Evolutionary conservation across 345 rosid species (phyloP).

Genomic region (Hibiscus mutabilis): DNA sequence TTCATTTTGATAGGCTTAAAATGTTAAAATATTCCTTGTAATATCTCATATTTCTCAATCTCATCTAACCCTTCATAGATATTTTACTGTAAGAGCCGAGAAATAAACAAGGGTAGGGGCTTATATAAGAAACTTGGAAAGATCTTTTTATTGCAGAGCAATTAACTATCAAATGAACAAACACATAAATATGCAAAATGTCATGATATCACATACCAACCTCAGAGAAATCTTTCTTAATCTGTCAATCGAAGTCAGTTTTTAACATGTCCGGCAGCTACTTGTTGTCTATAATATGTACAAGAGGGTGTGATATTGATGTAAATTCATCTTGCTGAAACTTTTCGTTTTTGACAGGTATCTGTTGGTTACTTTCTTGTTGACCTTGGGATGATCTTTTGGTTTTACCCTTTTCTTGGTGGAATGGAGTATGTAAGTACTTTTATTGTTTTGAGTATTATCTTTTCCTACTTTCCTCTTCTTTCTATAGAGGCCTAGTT

Average conservation of each 20-base stretch:
- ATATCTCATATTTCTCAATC: not conserved
- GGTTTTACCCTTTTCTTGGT: slow-evolving; percentile 59
- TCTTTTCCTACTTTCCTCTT: not conserved
- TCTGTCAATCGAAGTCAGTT: not conserved
- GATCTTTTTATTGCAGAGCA: not conserved
- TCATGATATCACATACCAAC: not conserved
- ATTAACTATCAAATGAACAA: not conserved
- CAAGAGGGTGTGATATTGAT: not conserved
- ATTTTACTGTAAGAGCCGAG: too few species aligned
- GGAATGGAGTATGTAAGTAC: slow-evolving; percentile 54
- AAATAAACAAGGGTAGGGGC: too few species aligned
- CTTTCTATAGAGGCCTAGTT: not conserved
- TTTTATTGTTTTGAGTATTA: not conserved
- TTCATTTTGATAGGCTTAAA: not conserved
- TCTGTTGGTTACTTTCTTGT: slow-evolving; percentile 55
- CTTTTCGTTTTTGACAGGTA: slow-evolving; percentile 25
- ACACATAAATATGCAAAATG: not conserved
- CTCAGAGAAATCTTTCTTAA: not conserved
- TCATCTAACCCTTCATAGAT: too few species aligned
- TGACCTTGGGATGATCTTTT: slow-evolving; percentile 51
- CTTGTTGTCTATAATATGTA: not conserved
- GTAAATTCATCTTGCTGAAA: slow-evolving; percentile 1
- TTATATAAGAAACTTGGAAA: not conserved
- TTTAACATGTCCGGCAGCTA: not conserved
- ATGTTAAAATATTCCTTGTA: not conserved